Percentiles rank a stretch among this genome's conserved stretches.
These are phyloP conservation scores for Vitis hybrid DNA, from an alignment of 177 flowering plant species.

Conservation along the genomic window DNA sequence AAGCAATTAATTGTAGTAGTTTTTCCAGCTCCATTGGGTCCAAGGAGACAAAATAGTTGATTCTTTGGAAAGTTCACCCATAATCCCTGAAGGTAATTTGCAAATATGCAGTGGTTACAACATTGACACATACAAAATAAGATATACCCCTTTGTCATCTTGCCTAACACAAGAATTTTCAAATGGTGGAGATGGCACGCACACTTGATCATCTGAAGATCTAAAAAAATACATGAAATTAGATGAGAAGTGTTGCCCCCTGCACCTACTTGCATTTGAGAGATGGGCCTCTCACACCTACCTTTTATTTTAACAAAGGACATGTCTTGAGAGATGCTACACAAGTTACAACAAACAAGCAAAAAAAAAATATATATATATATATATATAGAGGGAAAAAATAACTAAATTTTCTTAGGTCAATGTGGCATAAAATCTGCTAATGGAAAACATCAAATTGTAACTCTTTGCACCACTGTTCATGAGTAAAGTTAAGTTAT, in stretches of 20 bases:
- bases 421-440: too few relatives aligned
- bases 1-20: slow-evolving; percentile 88
- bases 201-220: not conserved
- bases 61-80: slow-evolving; percentile 85
- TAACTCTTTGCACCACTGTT: not conserved
- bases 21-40: slow-evolving; percentile 99
- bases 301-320: too few relatives aligned
- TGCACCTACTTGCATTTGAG: too few relatives aligned
- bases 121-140: not conserved
- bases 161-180: too few relatives aligned
- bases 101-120: not conserved
- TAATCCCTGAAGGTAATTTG: slow-evolving; percentile 59
- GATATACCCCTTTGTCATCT: too few relatives aligned
- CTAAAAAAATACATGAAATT: not conserved
- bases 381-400: not conserved
- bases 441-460: not conserved
- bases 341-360: not conserved
- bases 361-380: not conserved
- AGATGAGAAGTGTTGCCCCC: not conserved
- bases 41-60: slow-evolving; percentile 97
- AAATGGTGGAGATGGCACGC: too few relatives aligned
- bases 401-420: too few relatives aligned
- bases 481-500: not conserved
- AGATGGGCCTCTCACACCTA: not conserved
- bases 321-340: not conserved